A percentile compares a stretch with the other conserved stretches of the same genome.
Evolutionary conservation across 306 rosid species (phyloP).

Genomic region (Lathyrus sativus): DNA sequence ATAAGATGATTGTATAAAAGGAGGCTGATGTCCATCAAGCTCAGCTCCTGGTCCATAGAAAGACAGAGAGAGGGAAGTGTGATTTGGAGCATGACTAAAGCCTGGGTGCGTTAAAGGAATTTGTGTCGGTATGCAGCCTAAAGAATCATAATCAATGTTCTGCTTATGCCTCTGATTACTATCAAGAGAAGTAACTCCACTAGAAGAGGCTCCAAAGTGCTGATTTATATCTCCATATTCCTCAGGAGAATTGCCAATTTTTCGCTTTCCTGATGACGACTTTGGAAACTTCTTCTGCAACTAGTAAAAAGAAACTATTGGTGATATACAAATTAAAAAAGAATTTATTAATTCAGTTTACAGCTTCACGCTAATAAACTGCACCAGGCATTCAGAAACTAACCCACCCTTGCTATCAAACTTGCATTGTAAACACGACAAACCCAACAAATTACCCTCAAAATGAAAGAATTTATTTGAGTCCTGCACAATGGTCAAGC

Average conservation of each 20-base stretch:
- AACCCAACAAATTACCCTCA: slow-evolving; percentile 20
- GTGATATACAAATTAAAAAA: slow-evolving; percentile 21
- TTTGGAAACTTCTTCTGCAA: slow-evolving; percentile 51
- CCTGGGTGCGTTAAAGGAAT: slow-evolving; percentile 35
- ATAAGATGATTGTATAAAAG: slow-evolving; percentile 61
- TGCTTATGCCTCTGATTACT: slow-evolving; percentile 47
- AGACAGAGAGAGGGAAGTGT: slow-evolving; percentile 42
- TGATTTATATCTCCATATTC: slow-evolving; percentile 42
- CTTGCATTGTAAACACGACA: slow-evolving; percentile 25
- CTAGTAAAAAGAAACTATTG: slow-evolving; percentile 31
- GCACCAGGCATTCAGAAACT: slow-evolving; percentile 21
- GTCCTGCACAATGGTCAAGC: slow-evolving; percentile 29
- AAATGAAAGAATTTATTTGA: slow-evolving; percentile 14
- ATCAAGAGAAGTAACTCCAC: slow-evolving; percentile 43
- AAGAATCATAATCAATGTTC: slow-evolving; percentile 41
- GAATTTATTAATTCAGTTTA: slow-evolving; percentile 11
- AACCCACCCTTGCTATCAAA: slow-evolving; percentile 30
- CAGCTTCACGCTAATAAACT: slow-evolving; percentile 15
- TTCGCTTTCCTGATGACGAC: slow-evolving; percentile 44
- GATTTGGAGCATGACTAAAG: slow-evolving; percentile 41
- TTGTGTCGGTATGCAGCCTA: slow-evolving; percentile 44
- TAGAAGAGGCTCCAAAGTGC: slow-evolving; percentile 46
- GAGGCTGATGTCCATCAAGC: slow-evolving; percentile 40
- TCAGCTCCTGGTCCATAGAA: slow-evolving; percentile 48
- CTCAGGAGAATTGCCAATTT: slow-evolving; percentile 41